A percentile compares a stretch with the other conserved stretches of the same genome.
Evolutionary conservation across 345 rosid genomes (phyloP).

Genomic region (Limnanthes douglasii): DNA sequence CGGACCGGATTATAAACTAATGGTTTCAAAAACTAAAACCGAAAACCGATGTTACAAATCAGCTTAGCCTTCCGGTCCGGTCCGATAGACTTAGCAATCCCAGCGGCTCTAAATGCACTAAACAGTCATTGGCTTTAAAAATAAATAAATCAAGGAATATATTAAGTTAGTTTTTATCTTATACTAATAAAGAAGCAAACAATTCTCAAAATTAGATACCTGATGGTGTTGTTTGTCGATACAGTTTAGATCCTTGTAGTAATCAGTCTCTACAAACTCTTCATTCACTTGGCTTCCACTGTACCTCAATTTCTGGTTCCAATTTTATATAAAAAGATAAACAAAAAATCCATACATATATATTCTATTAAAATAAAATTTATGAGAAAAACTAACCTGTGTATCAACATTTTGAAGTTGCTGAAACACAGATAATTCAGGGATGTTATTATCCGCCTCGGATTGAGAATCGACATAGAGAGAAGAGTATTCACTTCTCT

Average conservation of each 20-base stretch:
- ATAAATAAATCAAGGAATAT: not conserved
- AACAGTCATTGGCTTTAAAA: not conserved
- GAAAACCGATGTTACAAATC: too few relatives aligned
- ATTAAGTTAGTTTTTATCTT: too few relatives aligned
- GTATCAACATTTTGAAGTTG: slow-evolving; percentile 28
- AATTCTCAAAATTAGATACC: slow-evolving; percentile 12
- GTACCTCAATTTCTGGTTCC: slow-evolving; percentile 20
- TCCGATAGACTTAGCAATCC: too few relatives aligned
- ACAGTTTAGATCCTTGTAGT: slow-evolving; percentile 42
- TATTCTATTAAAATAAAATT: too few relatives aligned
- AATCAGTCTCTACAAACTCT: slow-evolving; percentile 53
- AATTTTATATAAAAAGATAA: not conserved
- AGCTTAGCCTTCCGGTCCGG: too few relatives aligned
- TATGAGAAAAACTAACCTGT: slow-evolving; percentile 10
- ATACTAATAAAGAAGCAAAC: too few relatives aligned
- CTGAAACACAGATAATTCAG: slow-evolving; percentile 29
- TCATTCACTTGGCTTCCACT: slow-evolving; percentile 19
- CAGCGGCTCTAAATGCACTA: too few relatives aligned
- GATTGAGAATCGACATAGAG: slow-evolving; percentile 21
- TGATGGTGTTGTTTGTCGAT: slow-evolving; percentile 53
- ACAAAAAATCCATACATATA: not conserved
- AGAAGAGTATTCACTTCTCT: slow-evolving; percentile 37
- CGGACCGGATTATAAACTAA: too few relatives aligned
- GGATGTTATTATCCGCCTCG: slow-evolving; percentile 3
- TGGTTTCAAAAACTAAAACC: too few relatives aligned